Evolutionary conservation across 352 stramenopile species (phyloP).

Genomic region (Pythium inflatum): DNA sequence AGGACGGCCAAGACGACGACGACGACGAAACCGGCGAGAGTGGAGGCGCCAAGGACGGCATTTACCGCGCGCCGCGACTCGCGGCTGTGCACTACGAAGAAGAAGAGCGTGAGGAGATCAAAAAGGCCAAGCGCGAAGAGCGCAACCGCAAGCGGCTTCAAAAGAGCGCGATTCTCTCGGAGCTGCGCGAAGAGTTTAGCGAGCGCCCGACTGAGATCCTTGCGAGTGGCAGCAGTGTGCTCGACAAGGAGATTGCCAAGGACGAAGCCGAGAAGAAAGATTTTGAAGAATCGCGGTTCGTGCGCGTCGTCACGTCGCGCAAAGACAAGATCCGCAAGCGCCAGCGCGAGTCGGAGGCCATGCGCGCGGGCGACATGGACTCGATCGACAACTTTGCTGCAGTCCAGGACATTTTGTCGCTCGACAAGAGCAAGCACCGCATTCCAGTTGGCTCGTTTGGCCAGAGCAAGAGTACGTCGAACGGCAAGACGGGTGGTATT

Average conservation of each 20-base stretch:
- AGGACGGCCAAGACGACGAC: constrained; percentile 57
- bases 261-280: constrained; percentile 86
- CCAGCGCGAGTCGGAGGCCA: constrained; percentile 80
- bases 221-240: constrained; percentile 51
- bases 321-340: constrained; percentile 90
- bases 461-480: constrained; percentile 46
- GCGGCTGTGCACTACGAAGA: constrained; percentile 85
- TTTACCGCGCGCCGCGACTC: constrained; percentile 79
- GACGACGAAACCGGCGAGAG: constrained; percentile 41
- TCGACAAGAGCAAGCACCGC: constrained; percentile 76
- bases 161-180: constrained; percentile 83
- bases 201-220: constrained; percentile 76
- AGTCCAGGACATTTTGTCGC: constrained; percentile 75
- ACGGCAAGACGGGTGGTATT: constrained; percentile 83
- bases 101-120: constrained; percentile 76
- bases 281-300: constrained; percentile 86
- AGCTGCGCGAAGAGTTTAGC: constrained; percentile 86
- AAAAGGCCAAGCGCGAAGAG: constrained; percentile 83
- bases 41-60: constrained; percentile 51
- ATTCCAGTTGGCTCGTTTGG: constrained; percentile 47
- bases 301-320: constrained; percentile 82
- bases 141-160: constrained; percentile 80
- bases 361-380: constrained; percentile 68
- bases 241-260: constrained; percentile 83
- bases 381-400: constrained; percentile 89